Evolutionary conservation across 306 rosid genomes (phyloP).

Genomic region (Begonia loranthoides): DNA sequence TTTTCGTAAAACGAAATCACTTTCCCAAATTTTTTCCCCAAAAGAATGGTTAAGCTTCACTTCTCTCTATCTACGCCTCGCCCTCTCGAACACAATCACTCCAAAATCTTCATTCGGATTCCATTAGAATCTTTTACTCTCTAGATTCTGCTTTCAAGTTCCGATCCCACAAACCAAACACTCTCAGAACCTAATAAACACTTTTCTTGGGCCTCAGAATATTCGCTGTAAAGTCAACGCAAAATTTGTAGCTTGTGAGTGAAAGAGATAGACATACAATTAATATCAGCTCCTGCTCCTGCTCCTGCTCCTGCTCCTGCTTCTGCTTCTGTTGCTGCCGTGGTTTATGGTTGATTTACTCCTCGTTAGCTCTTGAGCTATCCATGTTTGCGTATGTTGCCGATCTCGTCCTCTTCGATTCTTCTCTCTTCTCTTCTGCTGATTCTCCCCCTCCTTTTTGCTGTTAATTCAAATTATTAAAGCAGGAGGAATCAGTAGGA

Average conservation of each 20-base stretch:
- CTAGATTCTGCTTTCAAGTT: conserved; percentile 19
- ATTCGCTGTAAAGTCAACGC: conserved; percentile 34
- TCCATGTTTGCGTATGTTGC: not conserved
- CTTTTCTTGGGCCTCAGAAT: conserved; percentile 13
- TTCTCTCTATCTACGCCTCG: not conserved
- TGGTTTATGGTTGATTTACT: too few relatives aligned
- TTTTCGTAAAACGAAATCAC: not conserved
- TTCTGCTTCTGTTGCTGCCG: too few relatives aligned
- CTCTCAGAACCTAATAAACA: not conserved
- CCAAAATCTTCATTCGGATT: conserved; percentile 6
- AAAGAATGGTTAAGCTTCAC: too few relatives aligned
- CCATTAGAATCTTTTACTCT: not conserved
- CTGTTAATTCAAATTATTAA: conserved; percentile 2
- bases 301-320: conserved; percentile 5
- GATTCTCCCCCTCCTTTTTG: not conserved
- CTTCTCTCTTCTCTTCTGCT: not conserved
- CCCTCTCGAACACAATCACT: not conserved
- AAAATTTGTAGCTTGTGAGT: not conserved
- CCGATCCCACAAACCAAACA: conserved; percentile 12
- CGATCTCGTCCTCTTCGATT: too few relatives aligned
- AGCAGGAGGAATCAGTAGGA: conserved; percentile 13
- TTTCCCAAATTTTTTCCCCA: not conserved
- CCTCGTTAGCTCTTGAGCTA: not conserved
- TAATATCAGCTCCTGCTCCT: not conserved
- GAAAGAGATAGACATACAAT: not conserved